Conservation (phyloP, 257 asterid species). For the Jasminum sambac region DNA sequence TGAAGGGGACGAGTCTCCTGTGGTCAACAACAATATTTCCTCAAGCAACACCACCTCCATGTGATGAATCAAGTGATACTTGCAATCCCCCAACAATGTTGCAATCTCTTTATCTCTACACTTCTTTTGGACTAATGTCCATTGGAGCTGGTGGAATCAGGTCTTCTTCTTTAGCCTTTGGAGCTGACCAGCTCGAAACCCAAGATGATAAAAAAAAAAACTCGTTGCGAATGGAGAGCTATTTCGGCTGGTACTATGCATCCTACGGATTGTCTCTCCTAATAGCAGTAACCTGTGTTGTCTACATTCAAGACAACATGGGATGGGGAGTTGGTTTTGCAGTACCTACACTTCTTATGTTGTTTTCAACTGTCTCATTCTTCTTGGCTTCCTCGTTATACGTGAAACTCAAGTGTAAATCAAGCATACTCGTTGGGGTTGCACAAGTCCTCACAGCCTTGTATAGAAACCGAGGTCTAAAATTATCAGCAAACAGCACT, state of each 20-base stretch:
- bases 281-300: conserved; percentile 52
- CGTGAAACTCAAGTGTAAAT: conserved; percentile 41
- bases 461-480: conserved; percentile 45
- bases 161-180: conserved; percentile 66
- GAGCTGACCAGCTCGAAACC: conserved; percentile 60
- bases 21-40: conserved; percentile 68
- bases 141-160: conserved; percentile 71
- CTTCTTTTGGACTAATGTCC: conserved; percentile 57
- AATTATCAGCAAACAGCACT: conserved; percentile 17
- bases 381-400: conserved; percentile 55
- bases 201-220: conserved; percentile 25
- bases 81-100: conserved; percentile 41
- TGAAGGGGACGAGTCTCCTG: conserved; percentile 57
- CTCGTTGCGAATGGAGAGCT: conserved; percentile 35
- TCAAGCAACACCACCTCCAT: conserved; percentile 59
- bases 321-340: conserved; percentile 84
- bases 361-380: conserved; percentile 38
- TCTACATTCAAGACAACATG: conserved; percentile 66
- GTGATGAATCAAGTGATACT: conserved; percentile 28
- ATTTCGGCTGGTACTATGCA: conserved; percentile 72
- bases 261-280: conserved; percentile 37
- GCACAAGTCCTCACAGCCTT: conserved; percentile 58
- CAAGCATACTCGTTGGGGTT: conserved; percentile 46
- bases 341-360: conserved; percentile 48
- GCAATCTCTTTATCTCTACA: conserved; percentile 46